phyloP scores from a whole-genome alignment of 2,329 filamentous ascomycete species.

The Aspergillus sp. region DNA sequence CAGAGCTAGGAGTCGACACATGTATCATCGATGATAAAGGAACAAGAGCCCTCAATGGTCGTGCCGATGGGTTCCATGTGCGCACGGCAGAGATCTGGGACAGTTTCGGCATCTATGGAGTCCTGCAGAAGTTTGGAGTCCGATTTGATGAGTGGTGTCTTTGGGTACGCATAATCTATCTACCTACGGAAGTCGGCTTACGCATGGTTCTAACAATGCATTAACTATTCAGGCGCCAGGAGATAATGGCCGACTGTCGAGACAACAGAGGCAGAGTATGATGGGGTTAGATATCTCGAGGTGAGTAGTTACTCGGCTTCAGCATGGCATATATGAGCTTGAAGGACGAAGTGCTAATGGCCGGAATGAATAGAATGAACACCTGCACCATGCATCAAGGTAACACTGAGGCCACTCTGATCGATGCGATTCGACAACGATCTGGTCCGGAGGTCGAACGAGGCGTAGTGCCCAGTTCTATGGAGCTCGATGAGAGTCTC shows the following conservation, averaged over 20 bases:
- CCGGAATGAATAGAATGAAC: not conserved
- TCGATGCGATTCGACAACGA: not conserved
- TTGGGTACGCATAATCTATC: conserved; percentile 27
- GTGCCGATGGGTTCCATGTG: conserved; percentile 18
- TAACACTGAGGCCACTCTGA: not conserved
- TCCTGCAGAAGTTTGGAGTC: conserved; percentile 62
- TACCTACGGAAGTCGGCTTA: too few relatives aligned
- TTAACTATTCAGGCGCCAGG: not conserved
- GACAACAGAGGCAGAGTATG: not conserved
- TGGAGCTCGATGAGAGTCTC: not conserved
- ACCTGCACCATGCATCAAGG: not conserved
- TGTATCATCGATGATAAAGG: conserved; percentile 45
- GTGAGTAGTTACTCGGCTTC: not conserved
- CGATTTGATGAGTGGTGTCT: conserved; percentile 58
- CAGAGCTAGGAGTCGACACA: conserved; percentile 44
- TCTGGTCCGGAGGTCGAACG: not conserved
- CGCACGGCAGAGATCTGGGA: conserved; percentile 53
- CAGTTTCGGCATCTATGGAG: conserved; percentile 63
- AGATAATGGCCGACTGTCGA: not conserved
- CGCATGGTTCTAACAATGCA: too few relatives aligned
- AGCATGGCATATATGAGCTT: too few relatives aligned
- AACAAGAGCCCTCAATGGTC: conserved; percentile 29
- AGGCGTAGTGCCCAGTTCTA: not conserved
- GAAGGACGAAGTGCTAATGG: not conserved
- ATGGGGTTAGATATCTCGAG: not conserved